These are phyloP conservation scores for Pogostemon cablin DNA, from an alignment of 257 asterid genomes.

Conservation along the genomic window DNA sequence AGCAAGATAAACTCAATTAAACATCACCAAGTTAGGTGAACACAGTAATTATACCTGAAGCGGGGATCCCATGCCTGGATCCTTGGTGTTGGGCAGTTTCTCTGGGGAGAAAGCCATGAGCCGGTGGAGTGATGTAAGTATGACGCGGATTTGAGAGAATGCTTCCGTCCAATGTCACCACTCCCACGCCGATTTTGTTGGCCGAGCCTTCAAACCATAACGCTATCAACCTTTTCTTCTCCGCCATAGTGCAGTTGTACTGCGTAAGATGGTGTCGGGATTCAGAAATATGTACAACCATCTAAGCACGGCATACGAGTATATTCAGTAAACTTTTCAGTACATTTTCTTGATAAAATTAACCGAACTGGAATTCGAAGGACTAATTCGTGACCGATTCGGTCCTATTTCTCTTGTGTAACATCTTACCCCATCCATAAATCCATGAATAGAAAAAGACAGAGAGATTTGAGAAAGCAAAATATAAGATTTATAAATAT, in stretches of 20 bases:
- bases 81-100: conserved; percentile 98
- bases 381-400: too few species aligned
- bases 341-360: too few species aligned
- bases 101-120: conserved; percentile 92
- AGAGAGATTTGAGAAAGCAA: too few species aligned
- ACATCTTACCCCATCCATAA: too few species aligned
- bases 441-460: too few species aligned
- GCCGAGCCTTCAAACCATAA: conserved; percentile 93
- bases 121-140: conserved; percentile 97
- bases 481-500: not conserved
- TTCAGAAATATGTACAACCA: not conserved
- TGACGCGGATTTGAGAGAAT: conserved; percentile 92
- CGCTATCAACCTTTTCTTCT: conserved; percentile 61
- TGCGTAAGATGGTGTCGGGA: not conserved
- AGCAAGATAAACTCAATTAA: not conserved
- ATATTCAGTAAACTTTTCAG: too few species aligned
- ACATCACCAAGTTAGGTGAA: not conserved
- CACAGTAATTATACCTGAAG: conserved; percentile 46
- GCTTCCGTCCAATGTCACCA: conserved; percentile 71
- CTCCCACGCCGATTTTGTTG: conserved; percentile 89
- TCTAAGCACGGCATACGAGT: too few species aligned
- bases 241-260: conserved; percentile 56
- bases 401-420: too few species aligned
- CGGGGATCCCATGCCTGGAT: conserved; percentile 98
- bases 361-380: too few species aligned